These are phyloP conservation scores for Cladophialophora immunda DNA, from an alignment of 2,329 filamentous ascomycete genomes.

Conservation along the genomic window DNA sequence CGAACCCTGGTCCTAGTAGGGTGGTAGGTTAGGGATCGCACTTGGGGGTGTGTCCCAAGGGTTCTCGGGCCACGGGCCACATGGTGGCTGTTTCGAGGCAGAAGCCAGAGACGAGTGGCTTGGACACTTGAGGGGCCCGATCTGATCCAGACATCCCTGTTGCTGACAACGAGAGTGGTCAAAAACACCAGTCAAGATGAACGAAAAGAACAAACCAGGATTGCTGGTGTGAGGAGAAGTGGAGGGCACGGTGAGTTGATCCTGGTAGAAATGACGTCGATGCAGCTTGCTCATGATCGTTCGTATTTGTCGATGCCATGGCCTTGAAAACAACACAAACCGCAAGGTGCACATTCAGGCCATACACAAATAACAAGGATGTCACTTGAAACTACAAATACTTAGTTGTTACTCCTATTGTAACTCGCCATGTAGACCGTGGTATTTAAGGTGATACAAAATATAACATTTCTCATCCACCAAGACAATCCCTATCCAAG, in stretches of 20 bases:
- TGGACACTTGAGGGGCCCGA: not conserved
- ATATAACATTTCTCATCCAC: not conserved
- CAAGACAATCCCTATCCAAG: slow-evolving; percentile 28
- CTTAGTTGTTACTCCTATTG: not conserved
- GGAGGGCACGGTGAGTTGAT: not conserved
- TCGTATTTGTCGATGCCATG: not conserved
- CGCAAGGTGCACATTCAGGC: not conserved
- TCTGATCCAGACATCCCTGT: not conserved
- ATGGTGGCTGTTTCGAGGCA: not conserved
- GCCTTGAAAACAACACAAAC: not conserved
- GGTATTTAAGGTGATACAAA: not conserved
- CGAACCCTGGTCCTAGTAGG: too few species aligned
- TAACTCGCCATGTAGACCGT: not conserved
- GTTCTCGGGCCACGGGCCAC: not conserved
- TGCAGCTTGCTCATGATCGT: not conserved
- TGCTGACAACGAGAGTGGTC: too few species aligned
- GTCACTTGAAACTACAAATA: not conserved
- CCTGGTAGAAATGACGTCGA: not conserved
- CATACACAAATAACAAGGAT: not conserved
- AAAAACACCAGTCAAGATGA: not conserved
- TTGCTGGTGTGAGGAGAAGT: not conserved
- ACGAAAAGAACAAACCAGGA: too few species aligned
- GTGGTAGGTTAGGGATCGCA: too few species aligned
- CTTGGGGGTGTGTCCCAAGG: too few species aligned
- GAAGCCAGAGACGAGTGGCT: not conserved